Base-by-base conservation (phyloP, 306 rosid species). In the Lathyrus oleraceus region DNA sequence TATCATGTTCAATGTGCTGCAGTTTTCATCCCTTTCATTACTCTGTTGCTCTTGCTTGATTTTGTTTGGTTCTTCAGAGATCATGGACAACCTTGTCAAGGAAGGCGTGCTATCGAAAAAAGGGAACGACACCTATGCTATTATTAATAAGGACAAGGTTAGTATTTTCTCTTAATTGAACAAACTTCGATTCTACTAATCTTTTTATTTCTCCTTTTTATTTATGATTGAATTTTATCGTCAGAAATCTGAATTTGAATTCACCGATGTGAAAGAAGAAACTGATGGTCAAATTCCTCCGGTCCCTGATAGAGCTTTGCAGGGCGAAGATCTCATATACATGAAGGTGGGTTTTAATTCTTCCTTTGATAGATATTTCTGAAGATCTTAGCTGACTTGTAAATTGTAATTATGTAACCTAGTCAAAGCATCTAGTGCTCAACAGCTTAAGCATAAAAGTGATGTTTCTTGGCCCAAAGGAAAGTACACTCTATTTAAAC, bases 191-290 rank as follows among this genome's bases (percentile, higher is more conserved):
- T 61, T 77, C 45, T 14, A 47, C 49, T 72, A 20, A 40, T 61
- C 57, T 36, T 36, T 17, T 4, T 17, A 35, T 51, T 8, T 11
- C 6, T 12, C 42, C 16, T 8, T 12, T 23, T n/a, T 39, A 53
- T 69, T 69, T 53, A 38, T 65, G 77, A 61, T 45, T 69, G 66
- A 53, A 56, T 42, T 44, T 63, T 72, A 4, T 27, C 65, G 59
- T 53, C 85, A 94, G 99, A 81, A 78, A 53, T 79, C 78, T 7
- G 88, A 85, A 53, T 87, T 80, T 76, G 96, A 91, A 27, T 94
- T 90, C 79, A 69, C 78, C 32, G 10, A 15, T 60, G 96, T 88
- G 77, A 87, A 94, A 83, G 89, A 90, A 72, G 97, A 94, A 86
- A 43, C 0, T 10, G 91, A 88, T 14, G 84, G 83, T 53, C 87